These are phyloP conservation scores for Neurospora africana DNA, from an alignment of 495 filamentous ascomycete genomes.

Conservation along the genomic window DNA sequence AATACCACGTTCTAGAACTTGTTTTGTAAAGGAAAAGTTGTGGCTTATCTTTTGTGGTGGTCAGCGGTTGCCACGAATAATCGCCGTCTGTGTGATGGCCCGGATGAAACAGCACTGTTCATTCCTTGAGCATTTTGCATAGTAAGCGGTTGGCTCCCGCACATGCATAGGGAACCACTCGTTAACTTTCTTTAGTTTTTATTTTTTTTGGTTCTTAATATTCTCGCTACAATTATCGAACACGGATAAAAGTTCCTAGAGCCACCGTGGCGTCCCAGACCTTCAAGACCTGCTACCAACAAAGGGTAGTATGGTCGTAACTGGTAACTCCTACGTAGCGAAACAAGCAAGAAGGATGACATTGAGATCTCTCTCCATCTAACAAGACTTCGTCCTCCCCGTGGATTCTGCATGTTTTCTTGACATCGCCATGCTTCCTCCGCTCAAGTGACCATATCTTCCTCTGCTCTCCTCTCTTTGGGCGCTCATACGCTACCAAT, in stretches of 20 bases:
- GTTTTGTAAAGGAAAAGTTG: background rate
- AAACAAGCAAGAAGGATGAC: background rate
- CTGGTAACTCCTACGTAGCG: background rate
- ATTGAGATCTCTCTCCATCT: background rate
- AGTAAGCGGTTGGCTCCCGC: background rate
- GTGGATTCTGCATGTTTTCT: background rate
- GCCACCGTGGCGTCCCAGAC: background rate
- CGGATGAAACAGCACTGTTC: background rate
- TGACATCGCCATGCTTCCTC: background rate
- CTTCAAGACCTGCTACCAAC: background rate
- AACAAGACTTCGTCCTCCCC: background rate
- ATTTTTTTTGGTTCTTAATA: background rate
- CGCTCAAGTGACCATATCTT: background rate
- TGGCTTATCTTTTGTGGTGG: background rate
- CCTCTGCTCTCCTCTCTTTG: background rate
- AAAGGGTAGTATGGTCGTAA: background rate
- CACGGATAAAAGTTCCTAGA: background rate
- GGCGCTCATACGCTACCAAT: background rate
- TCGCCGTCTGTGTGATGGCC: background rate
- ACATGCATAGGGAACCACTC: background rate
- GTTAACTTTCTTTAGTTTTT: background rate
- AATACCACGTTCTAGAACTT: background rate
- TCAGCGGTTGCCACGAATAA: background rate
- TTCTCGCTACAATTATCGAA: background rate
- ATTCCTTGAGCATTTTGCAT: background rate